Percentiles rank a stretch among this genome's conserved stretches.
Conservation (phyloP, 31 red algal genomes). For the Endocladia muricata region DNA sequence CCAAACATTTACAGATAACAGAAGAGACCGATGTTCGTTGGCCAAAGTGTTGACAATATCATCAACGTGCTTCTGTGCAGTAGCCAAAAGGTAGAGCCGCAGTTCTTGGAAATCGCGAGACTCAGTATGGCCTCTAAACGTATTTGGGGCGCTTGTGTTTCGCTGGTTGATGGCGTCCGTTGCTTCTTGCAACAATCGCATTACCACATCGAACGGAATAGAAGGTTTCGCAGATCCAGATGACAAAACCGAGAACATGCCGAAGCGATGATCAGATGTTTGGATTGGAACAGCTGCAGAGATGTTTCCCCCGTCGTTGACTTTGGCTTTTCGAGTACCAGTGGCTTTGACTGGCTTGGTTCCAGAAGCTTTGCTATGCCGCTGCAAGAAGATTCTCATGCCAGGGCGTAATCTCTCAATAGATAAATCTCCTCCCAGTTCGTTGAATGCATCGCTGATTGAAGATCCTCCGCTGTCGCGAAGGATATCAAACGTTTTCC, state of each 20-base stretch:
- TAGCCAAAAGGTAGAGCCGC: conserved; percentile 33
- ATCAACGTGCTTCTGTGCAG: conserved; percentile 52
- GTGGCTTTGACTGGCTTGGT: neutral
- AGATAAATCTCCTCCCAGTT: conserved; percentile 35
- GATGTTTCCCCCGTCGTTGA: neutral
- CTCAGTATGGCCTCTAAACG: conserved; percentile 26
- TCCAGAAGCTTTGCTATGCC: conserved; percentile 9
- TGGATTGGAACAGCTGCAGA: neutral
- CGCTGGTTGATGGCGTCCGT: neutral
- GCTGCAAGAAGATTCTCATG: conserved; percentile 37
- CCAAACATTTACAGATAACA: neutral
- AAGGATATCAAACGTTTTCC: conserved; percentile 28
- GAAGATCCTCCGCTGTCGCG: conserved; percentile 16
- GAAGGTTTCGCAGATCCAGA: conserved; percentile 38
- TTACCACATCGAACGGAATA: conserved; percentile 18
- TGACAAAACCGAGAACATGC: conserved; percentile 46
- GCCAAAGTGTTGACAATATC: conserved; percentile 24
- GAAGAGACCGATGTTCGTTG: neutral
- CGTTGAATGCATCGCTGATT: conserved; percentile 43
- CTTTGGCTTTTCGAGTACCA: neutral
- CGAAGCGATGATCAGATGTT: conserved; percentile 16
- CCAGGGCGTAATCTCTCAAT: conserved; percentile 42
- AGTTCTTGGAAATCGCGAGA: conserved; percentile 45
- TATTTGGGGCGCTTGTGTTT: neutral
- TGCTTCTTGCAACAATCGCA: conserved; percentile 27